Conservation (phyloP, 164 flowering plant species). For the Vitis labrusca region DNA sequence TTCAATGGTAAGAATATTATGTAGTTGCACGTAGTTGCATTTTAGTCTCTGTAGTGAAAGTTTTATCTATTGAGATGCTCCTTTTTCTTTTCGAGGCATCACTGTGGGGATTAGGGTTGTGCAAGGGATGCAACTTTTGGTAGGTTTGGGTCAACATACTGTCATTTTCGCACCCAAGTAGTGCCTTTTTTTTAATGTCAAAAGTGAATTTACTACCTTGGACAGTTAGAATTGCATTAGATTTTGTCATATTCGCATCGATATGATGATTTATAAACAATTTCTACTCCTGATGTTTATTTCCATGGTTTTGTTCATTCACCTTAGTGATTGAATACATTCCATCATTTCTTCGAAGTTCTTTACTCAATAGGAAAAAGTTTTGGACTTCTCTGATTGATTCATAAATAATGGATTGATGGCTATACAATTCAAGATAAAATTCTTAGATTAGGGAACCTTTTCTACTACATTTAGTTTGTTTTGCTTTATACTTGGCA, state of each 20-base stretch:
- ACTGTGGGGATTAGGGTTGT: too few species aligned
- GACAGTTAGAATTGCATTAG: not conserved
- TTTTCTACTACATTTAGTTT: not conserved
- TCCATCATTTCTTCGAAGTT: not conserved
- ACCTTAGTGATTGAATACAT: not conserved
- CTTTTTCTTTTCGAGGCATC: too few species aligned
- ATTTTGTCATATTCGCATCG: not conserved
- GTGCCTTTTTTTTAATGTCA: too few species aligned
- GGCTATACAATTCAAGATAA: not conserved
- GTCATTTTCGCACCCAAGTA: too few species aligned
- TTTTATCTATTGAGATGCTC: too few species aligned
- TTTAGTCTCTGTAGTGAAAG: too few species aligned
- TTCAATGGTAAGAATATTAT: too few species aligned
- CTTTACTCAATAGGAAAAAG: not conserved
- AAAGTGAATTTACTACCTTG: not conserved
- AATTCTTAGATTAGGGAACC: slow-evolving; percentile 2
- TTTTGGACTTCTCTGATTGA: not conserved
- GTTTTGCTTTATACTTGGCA: not conserved
- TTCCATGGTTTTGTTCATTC: not conserved
- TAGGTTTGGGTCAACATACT: too few species aligned
- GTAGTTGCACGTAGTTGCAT: too few species aligned
- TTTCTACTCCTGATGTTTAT: not conserved
- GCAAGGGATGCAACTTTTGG: too few species aligned
- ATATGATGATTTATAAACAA: slow-evolving; percentile 3
- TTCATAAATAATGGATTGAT: not conserved